phyloP scores from a whole-genome alignment of 225 moss, liverwort and hornwort genomes.

The Marchantia paleacea region DNA sequence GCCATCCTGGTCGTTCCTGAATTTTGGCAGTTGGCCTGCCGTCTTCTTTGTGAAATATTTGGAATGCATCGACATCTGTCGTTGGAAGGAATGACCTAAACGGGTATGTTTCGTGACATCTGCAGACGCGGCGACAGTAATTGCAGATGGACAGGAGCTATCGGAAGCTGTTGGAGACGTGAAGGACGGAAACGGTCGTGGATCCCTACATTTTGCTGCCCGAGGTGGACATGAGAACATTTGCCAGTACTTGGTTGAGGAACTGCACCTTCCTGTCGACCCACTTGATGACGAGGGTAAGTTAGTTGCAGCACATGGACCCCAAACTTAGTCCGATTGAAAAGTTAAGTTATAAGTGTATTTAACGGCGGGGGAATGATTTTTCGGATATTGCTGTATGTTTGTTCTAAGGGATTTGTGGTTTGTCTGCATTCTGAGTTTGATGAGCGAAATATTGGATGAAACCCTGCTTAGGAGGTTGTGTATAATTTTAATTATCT shows the following conservation, averaged over 20 bases:
- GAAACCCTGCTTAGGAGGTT: no score
- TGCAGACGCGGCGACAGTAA: slow-evolving; percentile 50
- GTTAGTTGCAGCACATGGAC: not conserved
- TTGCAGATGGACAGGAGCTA: slow-evolving; percentile 71
- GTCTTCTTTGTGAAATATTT: no score
- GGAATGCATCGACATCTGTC: no score
- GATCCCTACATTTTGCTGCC: slow-evolving; percentile 85
- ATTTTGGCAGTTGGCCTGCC: no score
- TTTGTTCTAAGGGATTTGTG: not conserved
- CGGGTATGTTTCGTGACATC: not conserved
- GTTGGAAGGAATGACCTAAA: no score
- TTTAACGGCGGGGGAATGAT: no score
- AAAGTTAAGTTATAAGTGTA: no score
- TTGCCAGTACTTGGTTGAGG: slow-evolving; percentile 78
- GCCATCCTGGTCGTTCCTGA: no score
- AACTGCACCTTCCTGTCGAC: slow-evolving; percentile 75
- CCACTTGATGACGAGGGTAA: slow-evolving; percentile 73
- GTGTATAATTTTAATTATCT: no score
- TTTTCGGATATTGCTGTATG: no score
- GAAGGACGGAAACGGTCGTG: slow-evolving; percentile 89
- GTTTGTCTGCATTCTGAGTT: not conserved
- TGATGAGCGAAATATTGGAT: not conserved
- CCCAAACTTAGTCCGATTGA: not conserved
- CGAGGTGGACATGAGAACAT: slow-evolving; percentile 68
- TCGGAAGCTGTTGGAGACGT: slow-evolving; percentile 59